A percentile compares a stretch with the other conserved stretches of the same genome.
These are phyloP conservation scores for Rhizophora mangle DNA, from an alignment of 345 rosid species.

Conservation along the genomic window DNA sequence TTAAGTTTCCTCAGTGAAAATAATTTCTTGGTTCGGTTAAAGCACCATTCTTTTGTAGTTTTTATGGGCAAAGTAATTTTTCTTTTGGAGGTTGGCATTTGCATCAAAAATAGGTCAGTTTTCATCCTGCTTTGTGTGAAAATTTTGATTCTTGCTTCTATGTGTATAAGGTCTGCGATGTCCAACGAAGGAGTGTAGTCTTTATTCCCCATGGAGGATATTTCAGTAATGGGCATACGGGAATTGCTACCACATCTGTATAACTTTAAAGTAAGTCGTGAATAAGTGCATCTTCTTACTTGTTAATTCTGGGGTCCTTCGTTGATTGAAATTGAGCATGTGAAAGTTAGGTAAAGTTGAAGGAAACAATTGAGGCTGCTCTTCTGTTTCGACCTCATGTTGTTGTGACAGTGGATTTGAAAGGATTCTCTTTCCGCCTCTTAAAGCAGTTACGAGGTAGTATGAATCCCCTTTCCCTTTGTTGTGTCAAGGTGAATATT, in stretches of 20 bases:
- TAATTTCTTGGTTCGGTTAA: background rate
- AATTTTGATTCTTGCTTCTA: background rate
- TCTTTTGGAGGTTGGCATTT: background rate
- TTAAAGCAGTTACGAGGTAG: conserved; percentile 76
- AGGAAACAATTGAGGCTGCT: conserved; percentile 69
- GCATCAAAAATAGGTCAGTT: background rate
- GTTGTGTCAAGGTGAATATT: conserved; percentile 19
- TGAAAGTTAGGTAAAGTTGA: conserved; percentile 54
- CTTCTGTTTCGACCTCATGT: conserved; percentile 69
- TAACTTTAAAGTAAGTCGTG: conserved; percentile 63
- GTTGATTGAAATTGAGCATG: conserved; percentile 5
- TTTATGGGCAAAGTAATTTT: background rate
- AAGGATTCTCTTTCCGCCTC: conserved; percentile 87
- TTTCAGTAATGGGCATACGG: conserved; percentile 92
- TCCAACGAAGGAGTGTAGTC: conserved; percentile 62
- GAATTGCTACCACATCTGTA: conserved; percentile 78
- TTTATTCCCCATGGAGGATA: conserved; percentile 82
- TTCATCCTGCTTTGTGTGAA: background rate
- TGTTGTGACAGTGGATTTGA: conserved; percentile 86
- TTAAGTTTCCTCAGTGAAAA: background rate
- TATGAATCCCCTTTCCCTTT: conserved; percentile 8
- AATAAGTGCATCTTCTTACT: background rate
- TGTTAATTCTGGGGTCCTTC: too few relatives aligned
- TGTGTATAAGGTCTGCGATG: conserved; percentile 58
- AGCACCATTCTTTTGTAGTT: too few relatives aligned